Base-by-base conservation (phyloP, 176 grass and related monocot genomes). In the Hordeum marinum region DNA sequence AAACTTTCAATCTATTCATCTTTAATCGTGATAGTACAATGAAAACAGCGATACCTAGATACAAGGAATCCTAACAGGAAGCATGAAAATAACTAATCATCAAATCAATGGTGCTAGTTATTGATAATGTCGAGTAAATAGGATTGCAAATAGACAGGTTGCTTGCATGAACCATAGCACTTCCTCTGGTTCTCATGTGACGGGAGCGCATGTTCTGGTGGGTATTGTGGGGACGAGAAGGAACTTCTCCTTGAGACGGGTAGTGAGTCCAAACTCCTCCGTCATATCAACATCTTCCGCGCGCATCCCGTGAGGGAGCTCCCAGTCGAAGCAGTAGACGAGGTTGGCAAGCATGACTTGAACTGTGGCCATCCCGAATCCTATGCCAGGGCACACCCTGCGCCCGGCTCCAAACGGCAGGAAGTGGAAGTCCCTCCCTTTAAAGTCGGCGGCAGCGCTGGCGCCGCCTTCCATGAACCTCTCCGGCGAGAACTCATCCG, bases 401-500 rank as follows among this genome's bases (percentile, higher is more conserved):
- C 63, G 29, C 14, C 63, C 15, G 15, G 63, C 15, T 13, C 63
- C 63, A 3, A 66, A 66, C 7, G 63, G 63, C 7, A 66, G 7
- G 29, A 66, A 66, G 27, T 34, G 13, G 29, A 66, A 66, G 7
- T 66, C 63, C 27, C 27, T 65, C 6, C 63, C 63, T 13, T 32
- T 31, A 12, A 65, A 65, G 12, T 32, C 63, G 2, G 7, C 63
- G 13, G 24, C 62, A 2, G 12, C 62, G 26, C 6, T 17, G 24
- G 39, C 39, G 1, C 39, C 39, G 9, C 8, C 39, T 40, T 65
- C 63, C 63, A 65, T 14, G 63, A 65, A 65, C 27, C 89, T 86
- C 29, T 83, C 89, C 8, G 80, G 89, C 9, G 67, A 15, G 73
- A 90, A 90, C 54, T 72, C 58, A 11, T 75, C 59, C 0, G 80